Base-by-base conservation (phyloP, 192 early-diverging fungal species). In the Backusella psychrophila region DNA sequence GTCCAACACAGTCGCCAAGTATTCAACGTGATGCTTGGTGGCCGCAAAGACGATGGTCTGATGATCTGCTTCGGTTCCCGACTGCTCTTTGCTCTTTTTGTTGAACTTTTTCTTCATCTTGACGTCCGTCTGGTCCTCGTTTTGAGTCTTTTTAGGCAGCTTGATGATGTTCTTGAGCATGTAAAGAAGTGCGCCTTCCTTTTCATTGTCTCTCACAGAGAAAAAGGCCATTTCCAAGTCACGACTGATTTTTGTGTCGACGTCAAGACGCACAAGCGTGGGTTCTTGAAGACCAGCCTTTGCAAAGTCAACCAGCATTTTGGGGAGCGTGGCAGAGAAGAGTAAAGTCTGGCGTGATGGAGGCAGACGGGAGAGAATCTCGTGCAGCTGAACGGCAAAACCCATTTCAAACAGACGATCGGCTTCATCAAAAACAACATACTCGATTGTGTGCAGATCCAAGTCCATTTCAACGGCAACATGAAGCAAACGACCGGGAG, bases 1-100 rank as follows among this genome's bases (percentile, higher is more conserved):
- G 5, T 72, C 82, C 42, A 98, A 81, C 19, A 98, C 83, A 68
- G 87, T 88, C 52, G 93, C 88, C 33, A 98, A 74, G 78, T 98
- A 98, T 81, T 99, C 98, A 75, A 99, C 98, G 79, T 97, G 96
- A 83, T 99, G 98, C 84, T 98, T 98, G 12, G 98, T 99, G 15
- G 97, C 91, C 4, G 90, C 94, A 86, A 99, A 99, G 14, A 99
- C 86, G 59, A 99, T 93, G 5, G 97, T 97, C 79, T 95, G 94
- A 66, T 92, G 87, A 69, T 78, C 49, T 8, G 66, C 73, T 69
- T 74, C 56, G 34, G 67, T 65, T 76, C 73, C 35, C 49, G 72
- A 23, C 66, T 72, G 81, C 26, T 66, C 74, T 44, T 79, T 86
- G 19, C 75, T 70, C 34, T 84, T 79, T 6, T 77, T 72, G 38